Conservation (phyloP, 2,329 filamentous ascomycete species). For the Penicillium sp. region DNA sequence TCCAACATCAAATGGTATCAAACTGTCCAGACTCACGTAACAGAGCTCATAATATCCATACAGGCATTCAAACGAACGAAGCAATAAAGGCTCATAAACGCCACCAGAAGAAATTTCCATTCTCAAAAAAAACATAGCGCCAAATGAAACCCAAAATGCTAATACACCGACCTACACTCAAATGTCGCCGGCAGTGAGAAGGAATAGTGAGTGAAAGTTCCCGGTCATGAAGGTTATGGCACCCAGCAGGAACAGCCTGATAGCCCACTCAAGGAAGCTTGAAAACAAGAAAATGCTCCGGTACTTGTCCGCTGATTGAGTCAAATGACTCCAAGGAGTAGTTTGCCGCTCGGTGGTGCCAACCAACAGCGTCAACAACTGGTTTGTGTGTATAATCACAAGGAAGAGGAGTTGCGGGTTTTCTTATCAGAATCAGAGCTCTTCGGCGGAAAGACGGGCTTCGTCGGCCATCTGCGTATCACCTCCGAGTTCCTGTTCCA, state of each 20-base stretch:
- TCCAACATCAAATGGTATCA: conserved; percentile 17
- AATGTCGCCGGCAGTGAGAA: conserved; percentile 4
- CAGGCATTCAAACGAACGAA: neutral
- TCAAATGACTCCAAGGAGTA: neutral
- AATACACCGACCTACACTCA: conserved; percentile 5
- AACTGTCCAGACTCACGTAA: conserved; percentile 6
- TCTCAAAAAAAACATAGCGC: conserved; percentile 2
- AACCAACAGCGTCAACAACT: neutral
- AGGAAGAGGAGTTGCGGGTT: neutral
- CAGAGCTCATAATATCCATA: conserved; percentile 8
- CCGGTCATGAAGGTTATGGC: neutral
- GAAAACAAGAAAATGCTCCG: neutral
- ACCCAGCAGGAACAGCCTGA: neutral
- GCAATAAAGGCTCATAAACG: neutral
- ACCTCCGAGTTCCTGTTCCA: conserved; percentile 80
- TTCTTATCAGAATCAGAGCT: conserved; percentile 12
- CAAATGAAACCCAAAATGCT: conserved; percentile 6
- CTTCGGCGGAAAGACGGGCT: conserved; percentile 16
- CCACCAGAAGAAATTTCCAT: neutral
- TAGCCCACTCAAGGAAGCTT: neutral
- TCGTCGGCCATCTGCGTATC: conserved; percentile 56
- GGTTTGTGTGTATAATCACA: neutral
- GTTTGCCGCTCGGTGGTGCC: neutral
- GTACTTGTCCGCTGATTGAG: neutral
- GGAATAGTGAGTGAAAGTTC: neutral